Evolutionary conservation across 768 basidiomycete species (phyloP).

Genomic region (Russula olivacea): DNA sequence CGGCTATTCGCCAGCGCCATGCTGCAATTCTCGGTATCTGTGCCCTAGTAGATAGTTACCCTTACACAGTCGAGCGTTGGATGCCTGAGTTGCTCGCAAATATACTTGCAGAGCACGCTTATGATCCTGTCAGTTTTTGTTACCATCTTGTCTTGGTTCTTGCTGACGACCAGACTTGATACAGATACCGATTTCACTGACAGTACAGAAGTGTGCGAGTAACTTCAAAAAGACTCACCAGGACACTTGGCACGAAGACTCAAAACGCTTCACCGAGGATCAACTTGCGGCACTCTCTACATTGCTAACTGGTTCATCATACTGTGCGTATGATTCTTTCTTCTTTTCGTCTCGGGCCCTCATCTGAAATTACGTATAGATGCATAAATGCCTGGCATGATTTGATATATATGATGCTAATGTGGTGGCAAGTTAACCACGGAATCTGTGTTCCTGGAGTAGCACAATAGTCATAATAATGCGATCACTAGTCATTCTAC

Average conservation of each 20-base stretch:
- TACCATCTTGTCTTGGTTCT: neutral
- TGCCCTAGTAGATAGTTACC: constrained; percentile 89
- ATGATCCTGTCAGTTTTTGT: constrained; percentile 57
- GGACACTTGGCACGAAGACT: constrained; percentile 89
- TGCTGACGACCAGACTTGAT: constrained; percentile 20
- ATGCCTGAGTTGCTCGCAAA: constrained; percentile 80
- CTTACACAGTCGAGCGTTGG: constrained; percentile 94
- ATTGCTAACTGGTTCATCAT: constrained; percentile 79
- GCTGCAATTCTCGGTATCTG: constrained; percentile 93
- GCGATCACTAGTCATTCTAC: constrained; percentile 2
- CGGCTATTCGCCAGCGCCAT: constrained; percentile 71
- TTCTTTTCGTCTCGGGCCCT: neutral
- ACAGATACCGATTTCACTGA: constrained; percentile 77
- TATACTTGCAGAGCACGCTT: constrained; percentile 74
- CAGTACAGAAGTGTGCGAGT: constrained; percentile 73
- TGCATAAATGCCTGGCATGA: constrained; percentile 14
- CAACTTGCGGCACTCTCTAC: constrained; percentile 77
- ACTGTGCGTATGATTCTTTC: constrained; percentile 45
- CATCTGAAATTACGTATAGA: constrained; percentile 19
- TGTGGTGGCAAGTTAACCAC: constrained; percentile 2
- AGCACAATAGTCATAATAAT: neutral
- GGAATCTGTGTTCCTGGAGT: neutral
- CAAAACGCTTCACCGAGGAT: constrained; percentile 78
- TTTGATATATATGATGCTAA: constrained; percentile 6
- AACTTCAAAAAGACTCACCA: constrained; percentile 79